Evolutionary conservation across 257 asterid genomes (phyloP).

Genomic region (Apocynum venetum): DNA sequence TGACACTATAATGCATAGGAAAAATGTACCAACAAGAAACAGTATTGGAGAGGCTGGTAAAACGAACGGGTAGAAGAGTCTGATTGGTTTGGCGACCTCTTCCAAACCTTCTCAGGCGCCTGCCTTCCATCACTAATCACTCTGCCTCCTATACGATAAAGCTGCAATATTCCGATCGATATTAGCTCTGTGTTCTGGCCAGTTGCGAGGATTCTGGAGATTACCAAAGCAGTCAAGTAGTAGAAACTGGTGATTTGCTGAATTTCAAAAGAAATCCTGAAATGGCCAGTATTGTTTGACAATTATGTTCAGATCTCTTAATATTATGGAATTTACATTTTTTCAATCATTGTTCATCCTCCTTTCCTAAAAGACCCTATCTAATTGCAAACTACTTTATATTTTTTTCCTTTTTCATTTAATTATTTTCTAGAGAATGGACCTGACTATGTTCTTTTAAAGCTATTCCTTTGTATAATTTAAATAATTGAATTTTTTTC

Average conservation of each 20-base stretch:
- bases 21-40: constrained; percentile 66
- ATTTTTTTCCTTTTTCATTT: no score
- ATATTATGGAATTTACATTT: background rate
- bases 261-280: background rate
- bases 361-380: background rate
- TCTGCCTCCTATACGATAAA: background rate
- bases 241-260: background rate
- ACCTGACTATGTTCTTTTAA: no score
- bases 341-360: background rate
- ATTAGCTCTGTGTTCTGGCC: background rate
- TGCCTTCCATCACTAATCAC: constrained; percentile 37
- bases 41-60: constrained; percentile 36
- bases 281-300: background rate
- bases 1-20: background rate
- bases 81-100: constrained; percentile 39
- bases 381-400: no score
- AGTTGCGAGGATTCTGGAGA: background rate
- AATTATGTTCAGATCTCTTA: background rate
- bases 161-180: background rate
- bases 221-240: no score
- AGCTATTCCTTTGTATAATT: no score
- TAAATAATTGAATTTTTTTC: no score
- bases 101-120: constrained; percentile 43
- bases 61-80: constrained; percentile 56
- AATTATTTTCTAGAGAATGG: no score